phyloP scores from a whole-genome alignment of 176 grass and related monocot genomes.

The Musa troglodytarum region DNA sequence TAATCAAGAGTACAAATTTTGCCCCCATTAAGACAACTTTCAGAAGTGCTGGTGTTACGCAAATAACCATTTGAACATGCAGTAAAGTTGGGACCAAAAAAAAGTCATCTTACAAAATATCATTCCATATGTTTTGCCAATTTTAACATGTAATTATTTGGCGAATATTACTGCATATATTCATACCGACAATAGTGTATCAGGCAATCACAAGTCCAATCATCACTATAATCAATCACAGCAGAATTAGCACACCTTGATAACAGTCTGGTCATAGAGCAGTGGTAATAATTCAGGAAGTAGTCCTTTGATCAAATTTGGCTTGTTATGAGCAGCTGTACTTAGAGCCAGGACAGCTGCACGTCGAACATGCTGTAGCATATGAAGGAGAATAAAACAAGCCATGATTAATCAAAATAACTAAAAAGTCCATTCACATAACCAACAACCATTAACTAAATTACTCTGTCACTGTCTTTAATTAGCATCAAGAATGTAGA shows the following conservation, averaged over 20 bases:
- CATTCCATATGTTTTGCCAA: background rate
- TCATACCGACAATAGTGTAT: background rate
- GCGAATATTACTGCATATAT: background rate
- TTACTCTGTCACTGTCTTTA: slow-evolving; percentile 76
- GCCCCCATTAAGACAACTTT: too few relatives aligned
- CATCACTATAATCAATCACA: background rate
- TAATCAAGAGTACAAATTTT: too few relatives aligned
- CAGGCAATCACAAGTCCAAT: background rate
- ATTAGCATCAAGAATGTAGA: slow-evolving; percentile 81
- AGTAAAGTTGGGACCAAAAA: too few relatives aligned
- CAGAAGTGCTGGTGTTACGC: too few relatives aligned
- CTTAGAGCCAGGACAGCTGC: slow-evolving; percentile 76
- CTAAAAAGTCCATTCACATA: background rate
- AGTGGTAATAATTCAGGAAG: slow-evolving; percentile 79
- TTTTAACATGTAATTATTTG: background rate
- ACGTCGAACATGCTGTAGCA: slow-evolving; percentile 76
- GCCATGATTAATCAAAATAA: background rate
- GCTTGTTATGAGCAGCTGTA: slow-evolving; percentile 91
- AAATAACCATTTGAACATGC: too few relatives aligned
- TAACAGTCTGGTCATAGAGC: slow-evolving; percentile 82
- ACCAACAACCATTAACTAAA: background rate
- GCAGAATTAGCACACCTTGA: slow-evolving; percentile 47
- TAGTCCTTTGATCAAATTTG: slow-evolving; percentile 80
- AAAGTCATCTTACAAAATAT: too few relatives aligned
- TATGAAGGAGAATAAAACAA: slow-evolving; percentile 7